Evolutionary conservation across 139 green algal genomes (phyloP).

Genomic region (Diplosphaera chodatii): DNA sequence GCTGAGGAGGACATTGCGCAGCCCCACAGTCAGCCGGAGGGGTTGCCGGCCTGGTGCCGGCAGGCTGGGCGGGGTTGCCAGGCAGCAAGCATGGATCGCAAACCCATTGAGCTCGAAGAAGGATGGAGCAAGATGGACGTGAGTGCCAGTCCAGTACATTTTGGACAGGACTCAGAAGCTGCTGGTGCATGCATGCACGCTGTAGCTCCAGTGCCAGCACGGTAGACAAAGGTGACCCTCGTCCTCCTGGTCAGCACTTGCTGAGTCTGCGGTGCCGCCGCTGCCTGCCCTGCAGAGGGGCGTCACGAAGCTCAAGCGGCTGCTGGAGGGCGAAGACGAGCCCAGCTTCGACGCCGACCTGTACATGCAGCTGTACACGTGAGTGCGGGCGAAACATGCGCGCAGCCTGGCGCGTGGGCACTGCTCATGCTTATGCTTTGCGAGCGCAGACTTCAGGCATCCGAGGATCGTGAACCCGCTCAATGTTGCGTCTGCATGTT

Average conservation of each 20-base stretch:
- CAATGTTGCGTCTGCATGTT: no score
- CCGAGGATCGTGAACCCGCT: no score
- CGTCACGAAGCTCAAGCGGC: constrained; percentile 89
- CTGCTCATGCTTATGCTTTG: no score
- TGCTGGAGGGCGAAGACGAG: constrained; percentile 79
- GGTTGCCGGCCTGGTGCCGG: neutral
- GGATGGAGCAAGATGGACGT: constrained; percentile 91
- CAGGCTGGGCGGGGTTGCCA: neutral
- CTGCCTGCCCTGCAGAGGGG: constrained; percentile 58
- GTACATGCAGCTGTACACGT: constrained; percentile 98
- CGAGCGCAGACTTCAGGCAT: no score
- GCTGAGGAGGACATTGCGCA: no score
- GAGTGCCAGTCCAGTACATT: no score
- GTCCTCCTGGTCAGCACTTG: neutral
- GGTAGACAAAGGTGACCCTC: neutral
- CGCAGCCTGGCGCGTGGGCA: no score
- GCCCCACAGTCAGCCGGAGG: no score
- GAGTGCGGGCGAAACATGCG: no score
- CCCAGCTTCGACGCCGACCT: constrained; percentile 88
- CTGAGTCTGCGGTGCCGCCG: neutral
- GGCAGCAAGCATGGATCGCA: constrained; percentile 21
- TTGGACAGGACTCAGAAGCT: no score
- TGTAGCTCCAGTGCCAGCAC: no score
- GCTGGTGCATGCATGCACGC: no score
- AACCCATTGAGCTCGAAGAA: constrained; percentile 76